Evolutionary conservation across 164 flowering plant species (phyloP), one percentile per base, ranked within the genome.

Genomic region (Cinnamomum micranthum): DNA sequence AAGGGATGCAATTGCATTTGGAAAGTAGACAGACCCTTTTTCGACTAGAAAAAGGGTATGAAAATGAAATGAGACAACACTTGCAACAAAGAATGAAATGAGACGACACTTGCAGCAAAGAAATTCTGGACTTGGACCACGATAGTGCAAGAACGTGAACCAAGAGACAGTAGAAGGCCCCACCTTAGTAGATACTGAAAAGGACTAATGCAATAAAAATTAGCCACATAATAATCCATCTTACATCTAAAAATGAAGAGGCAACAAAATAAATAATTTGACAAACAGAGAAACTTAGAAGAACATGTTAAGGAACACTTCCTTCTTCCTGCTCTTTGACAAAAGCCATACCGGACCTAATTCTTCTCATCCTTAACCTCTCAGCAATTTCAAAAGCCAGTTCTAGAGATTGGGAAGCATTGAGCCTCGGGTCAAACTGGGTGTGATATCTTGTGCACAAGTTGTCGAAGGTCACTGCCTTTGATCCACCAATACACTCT

Each of bases 381-480:
- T 63, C 66, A 2, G 28, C 66, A 22, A 23, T 22, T 20, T 20
- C 64, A 71, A 93, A 93, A 33, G 96, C 88, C 13, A 93, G 96
- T 83, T 93, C 96, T 0, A 93, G 90, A 22, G 96, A 87, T 63
- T 91, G 98, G 50, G 98, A 93, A 50, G 96, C 96, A 71, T 93
- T 91, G 60, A 93, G 92, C 77, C 94, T 83, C 1, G 97, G 95
- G 77, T 91, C 95, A 73, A 94, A 92, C 79, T 92, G 97, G 47
- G 97, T 92, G 86, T 93, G 93, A 85, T 93, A 93, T 69, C 94
- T 92, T 0, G 91, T 90, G 85, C 90, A 77, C 69, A 93, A 77
- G 75, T 93, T 94, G 59, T 93, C 95, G 73, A 85, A 90, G 67
- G 98, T 91, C 77, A 93, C 92, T 0, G 94, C 87, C 27, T 87